Conservation (phyloP, 2,329 filamentous ascomycete species). For the Uncinocarpus reesii region DNA sequence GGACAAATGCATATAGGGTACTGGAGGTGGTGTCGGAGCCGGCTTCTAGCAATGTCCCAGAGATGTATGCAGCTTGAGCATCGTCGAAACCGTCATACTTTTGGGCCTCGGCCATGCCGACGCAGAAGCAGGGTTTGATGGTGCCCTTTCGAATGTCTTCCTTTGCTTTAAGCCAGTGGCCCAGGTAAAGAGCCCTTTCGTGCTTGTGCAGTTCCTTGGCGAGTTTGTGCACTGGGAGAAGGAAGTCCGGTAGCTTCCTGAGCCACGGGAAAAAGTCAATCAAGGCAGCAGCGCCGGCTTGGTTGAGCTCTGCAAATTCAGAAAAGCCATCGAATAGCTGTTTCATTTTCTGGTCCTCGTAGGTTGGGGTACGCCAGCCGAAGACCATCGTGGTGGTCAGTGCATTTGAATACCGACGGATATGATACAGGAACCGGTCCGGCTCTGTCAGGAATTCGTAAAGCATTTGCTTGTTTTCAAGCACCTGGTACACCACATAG, state of each 20-base stretch:
- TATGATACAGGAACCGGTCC: constrained; percentile 34
- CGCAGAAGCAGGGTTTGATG: constrained; percentile 6
- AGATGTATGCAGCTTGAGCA: constrained; percentile 11
- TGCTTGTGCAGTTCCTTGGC: constrained; percentile 13
- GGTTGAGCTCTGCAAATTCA: constrained; percentile 15
- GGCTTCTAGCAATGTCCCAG: constrained; percentile 18
- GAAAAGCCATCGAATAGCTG: constrained; percentile 22
- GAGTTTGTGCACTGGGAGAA: constrained; percentile 7
- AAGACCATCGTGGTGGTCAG: constrained; percentile 44
- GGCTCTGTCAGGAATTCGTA: constrained; percentile 39
- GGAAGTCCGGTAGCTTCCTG: constrained; percentile 17
- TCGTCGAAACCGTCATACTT: constrained; percentile 9
- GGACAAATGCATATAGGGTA: constrained; percentile 41
- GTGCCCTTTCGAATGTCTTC: constrained; percentile 17
- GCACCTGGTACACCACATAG: constrained; percentile 47
- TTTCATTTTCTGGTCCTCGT: constrained; percentile 36
- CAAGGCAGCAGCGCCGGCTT: constrained; percentile 13
- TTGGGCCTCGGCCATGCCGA: constrained; percentile 1
- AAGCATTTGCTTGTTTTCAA: constrained; percentile 47
- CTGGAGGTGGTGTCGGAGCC: constrained; percentile 41
- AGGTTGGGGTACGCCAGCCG: constrained; percentile 36
- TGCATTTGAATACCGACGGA: constrained; percentile 42
- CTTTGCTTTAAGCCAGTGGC: constrained; percentile 4
- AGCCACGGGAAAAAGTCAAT: constrained; percentile 19
- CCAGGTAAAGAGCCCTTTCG: constrained; percentile 6